These are phyloP conservation scores for Populus alba DNA, from an alignment of 345 rosid genomes.

Conservation along the genomic window DNA sequence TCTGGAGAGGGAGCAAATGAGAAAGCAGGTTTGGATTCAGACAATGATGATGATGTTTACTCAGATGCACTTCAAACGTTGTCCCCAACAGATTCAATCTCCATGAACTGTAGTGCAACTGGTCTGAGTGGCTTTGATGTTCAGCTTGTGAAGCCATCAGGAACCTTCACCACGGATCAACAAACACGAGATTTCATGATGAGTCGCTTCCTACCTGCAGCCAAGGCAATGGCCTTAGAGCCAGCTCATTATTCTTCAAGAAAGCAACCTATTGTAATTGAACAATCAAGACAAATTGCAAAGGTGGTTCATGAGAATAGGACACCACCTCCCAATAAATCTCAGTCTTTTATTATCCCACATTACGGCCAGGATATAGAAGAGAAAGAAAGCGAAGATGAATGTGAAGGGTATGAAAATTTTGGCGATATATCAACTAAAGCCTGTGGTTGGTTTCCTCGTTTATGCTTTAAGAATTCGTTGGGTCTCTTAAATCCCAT, in stretches of 20 bases:
- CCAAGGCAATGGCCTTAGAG: constrained; percentile 86
- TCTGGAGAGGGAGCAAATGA: constrained; percentile 21
- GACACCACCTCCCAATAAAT: constrained; percentile 30
- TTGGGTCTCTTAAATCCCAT: constrained; percentile 54
- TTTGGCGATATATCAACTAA: constrained; percentile 45
- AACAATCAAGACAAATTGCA: constrained; percentile 46
- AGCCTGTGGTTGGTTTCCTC: constrained; percentile 77
- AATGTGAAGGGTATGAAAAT: constrained; percentile 36
- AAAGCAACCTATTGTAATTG: constrained; percentile 47
- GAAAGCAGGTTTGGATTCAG: constrained; percentile 26
- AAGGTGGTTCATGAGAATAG: constrained; percentile 31
- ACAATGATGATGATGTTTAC: constrained; percentile 44
- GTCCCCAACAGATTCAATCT: constrained; percentile 51
- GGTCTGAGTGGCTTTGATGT: constrained; percentile 59
- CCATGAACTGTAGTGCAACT: constrained; percentile 52
- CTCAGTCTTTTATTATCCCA: constrained; percentile 25
- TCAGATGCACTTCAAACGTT: constrained; percentile 73
- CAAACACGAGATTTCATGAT: constrained; percentile 79
- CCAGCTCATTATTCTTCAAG: constrained; percentile 59
- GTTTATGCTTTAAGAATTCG: constrained; percentile 61
- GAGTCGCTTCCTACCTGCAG: constrained; percentile 93
- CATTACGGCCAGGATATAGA: constrained; percentile 35
- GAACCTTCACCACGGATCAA: constrained; percentile 47
- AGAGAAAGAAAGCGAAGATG: constrained; percentile 48
- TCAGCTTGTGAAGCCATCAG: constrained; percentile 37